Evolutionary conservation across 331 rosid genomes (phyloP), one percentile per base, ranked within the genome.

Genomic region (Erythrophleum ivorense): DNA sequence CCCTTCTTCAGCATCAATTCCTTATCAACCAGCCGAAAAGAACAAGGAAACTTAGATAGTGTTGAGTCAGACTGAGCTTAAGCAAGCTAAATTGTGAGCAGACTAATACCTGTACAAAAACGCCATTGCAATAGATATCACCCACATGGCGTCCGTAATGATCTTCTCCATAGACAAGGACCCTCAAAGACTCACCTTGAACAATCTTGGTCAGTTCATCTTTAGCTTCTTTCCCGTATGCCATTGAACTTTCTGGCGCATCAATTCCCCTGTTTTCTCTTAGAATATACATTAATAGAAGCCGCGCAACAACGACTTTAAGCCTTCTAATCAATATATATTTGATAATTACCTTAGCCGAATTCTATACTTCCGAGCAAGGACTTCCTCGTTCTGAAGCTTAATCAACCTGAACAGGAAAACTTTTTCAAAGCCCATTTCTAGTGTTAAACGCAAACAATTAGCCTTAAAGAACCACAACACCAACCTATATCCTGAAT

Each of bases 321-420:
- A 64, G 59, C 67, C 55, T 38, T 76, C 63, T 10, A 4, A 36
- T 36, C 40, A 36, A 36, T 21, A 5, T 4, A 63, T 58, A 60
- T 40, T 53, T 29, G 21, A 19, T 70, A 3, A 78, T 83, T 88
- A 94, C 98, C 97, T 91, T 34, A 92, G 87, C 66, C 97, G 91
- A 77, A 94, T 91, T 74, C 97, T 76, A 67, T 92, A 92, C 88
- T 92, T 94, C 49, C 81, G 86, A 1, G 97, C 97, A 1, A 94
- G 92, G 81, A 85, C 53, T 62, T 94, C 97, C 79, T 90, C 91
- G 0, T 89, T 88, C 72, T 82, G 87, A 80, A 85, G 0, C 31
- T 53, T 77, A 71, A 94, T 79, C 69, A 91, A 81, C 88, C 98
- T 94, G 60, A 33, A 40, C 45, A 60, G 77, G 43, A 68, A 58